Base-by-base conservation (phyloP, 1,284 basidiomycete species). In the Puccinia hordei region DNA sequence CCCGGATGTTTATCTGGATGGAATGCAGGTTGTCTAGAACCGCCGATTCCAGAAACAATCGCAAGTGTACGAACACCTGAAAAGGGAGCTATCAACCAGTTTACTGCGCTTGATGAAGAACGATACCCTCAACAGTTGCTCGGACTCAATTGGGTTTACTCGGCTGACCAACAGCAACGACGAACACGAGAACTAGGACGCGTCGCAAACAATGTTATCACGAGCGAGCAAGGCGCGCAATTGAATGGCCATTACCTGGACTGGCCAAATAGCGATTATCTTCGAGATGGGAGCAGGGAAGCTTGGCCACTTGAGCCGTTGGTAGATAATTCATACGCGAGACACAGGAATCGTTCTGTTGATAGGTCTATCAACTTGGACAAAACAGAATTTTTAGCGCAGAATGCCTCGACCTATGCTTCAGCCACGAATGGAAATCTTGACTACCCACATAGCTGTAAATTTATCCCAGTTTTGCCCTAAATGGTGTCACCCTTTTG, bases 61-160 rank as follows among this genome's bases (percentile, higher is more conserved):
- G 46, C 9, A 44, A 51, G 19, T 38, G 8, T 10, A 33, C 27
- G 33, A 15, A 17, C 53, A 12, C 46, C 49, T 5, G 44, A 10
- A 24, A 1, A 71, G 22, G 46, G 33, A 71, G 68, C 24, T 33
- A 53, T 35, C 1, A 53, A 13, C 33, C 63, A 30, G 17, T 17
- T 30, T 6, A 71, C 68, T 49, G 24, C 13, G 46, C 19, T 71
- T 33, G 27, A 53, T 71, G 68, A 38, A 71, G 49, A 53, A 33
- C 44, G n/a, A 51, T 6, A 8, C 46, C 27, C 27, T 71, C 46
- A 17, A 33, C 30, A 71, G 6, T 33, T 22, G 35, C 2, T 22
- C 44, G 49, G 27, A 5, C 17, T 27, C 63, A 66, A 19, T 27
- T 71, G 24, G 33, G 8, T 5, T 71, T 30, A 33, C 12, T n/a